These are phyloP conservation scores for Pueraria montana DNA, from an alignment of 306 rosid species.

Conservation along the genomic window DNA sequence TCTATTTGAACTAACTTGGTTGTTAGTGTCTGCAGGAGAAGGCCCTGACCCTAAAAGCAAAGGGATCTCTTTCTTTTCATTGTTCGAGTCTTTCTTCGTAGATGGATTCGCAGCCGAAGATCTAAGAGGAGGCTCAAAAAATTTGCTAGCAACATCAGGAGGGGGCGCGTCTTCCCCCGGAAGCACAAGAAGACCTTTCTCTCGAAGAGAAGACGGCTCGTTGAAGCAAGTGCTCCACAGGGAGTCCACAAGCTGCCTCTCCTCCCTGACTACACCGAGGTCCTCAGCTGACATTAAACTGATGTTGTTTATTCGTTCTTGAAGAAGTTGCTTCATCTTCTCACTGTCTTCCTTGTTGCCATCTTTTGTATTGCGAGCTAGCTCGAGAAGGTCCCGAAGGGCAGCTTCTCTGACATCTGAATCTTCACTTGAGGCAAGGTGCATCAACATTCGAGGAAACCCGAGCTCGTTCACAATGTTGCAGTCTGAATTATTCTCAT, in stretches of 20 bases:
- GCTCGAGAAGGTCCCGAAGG: slow-evolving; percentile 76
- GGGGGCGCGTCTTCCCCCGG: slow-evolving; percentile 84
- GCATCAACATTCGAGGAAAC: slow-evolving; percentile 76
- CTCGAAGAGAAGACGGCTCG: slow-evolving; percentile 72
- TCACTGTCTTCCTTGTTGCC: slow-evolving; percentile 61
- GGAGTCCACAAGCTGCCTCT: slow-evolving; percentile 83
- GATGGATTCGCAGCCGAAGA: slow-evolving; percentile 62
- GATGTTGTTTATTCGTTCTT: slow-evolving; percentile 72
- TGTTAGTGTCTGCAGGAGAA: slow-evolving; percentile 43
- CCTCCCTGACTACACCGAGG: slow-evolving; percentile 81
- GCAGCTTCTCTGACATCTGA: slow-evolving; percentile 88
- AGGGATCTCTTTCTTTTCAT: slow-evolving; percentile 64
- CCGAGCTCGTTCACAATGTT: slow-evolving; percentile 70
- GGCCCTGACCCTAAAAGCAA: slow-evolving; percentile 78
- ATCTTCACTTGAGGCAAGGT: slow-evolving; percentile 81
- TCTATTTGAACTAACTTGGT: slow-evolving; percentile 48
- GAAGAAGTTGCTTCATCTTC: slow-evolving; percentile 78
- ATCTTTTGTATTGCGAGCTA: slow-evolving; percentile 56
- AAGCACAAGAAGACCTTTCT: slow-evolving; percentile 85
- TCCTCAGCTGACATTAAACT: slow-evolving; percentile 80
- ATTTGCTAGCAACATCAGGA: slow-evolving; percentile 86
- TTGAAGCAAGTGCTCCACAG: slow-evolving; percentile 78
- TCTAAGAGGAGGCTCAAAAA: slow-evolving; percentile 85
- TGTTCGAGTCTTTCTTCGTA: slow-evolving; percentile 50
- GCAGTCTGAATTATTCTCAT: slow-evolving; percentile 77